Conservation (phyloP, 192 early-diverging fungal species). For the Coemansia sp. region DNA sequence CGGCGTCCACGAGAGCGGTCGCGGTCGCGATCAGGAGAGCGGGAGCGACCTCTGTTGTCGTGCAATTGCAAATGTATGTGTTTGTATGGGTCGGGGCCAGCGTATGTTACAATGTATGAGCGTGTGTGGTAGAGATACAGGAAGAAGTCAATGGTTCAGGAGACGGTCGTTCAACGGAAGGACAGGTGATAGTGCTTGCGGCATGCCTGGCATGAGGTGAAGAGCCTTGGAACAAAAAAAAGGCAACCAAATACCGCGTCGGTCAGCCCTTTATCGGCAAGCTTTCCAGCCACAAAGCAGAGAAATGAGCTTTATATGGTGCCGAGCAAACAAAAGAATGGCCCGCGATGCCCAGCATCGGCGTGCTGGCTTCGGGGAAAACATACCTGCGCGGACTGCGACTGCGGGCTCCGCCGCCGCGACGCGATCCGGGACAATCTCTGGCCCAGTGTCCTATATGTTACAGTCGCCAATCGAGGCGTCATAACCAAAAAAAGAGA, state of each 20-base stretch:
- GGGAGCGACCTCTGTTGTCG: background rate
- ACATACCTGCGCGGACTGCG: slow-evolving; percentile 52
- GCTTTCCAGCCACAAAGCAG: background rate
- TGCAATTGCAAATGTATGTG: too few relatives aligned
- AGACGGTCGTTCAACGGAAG: background rate
- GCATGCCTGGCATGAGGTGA: background rate
- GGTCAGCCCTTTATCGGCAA: background rate
- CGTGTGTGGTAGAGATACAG: background rate
- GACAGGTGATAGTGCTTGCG: background rate
- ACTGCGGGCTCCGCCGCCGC: slow-evolving; percentile 32
- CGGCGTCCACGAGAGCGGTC: slow-evolving; percentile 19
- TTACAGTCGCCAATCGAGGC: background rate
- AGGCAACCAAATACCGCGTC: background rate
- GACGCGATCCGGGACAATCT: slow-evolving; percentile 32
- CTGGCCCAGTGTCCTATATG: slow-evolving; percentile 50
- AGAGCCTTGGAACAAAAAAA: too few relatives aligned
- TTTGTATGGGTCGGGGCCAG: background rate
- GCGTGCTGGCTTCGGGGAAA: background rate
- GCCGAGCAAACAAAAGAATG: background rate
- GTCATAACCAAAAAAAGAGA: too few relatives aligned
- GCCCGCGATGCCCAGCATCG: background rate
- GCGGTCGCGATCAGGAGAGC: slow-evolving; percentile 17
- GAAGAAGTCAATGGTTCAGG: background rate
- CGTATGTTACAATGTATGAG: background rate
- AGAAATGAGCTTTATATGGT: background rate